Evolutionary conservation across 164 flowering plant species (phyloP), one percentile per base, ranked within the genome.

Genomic region (Nymphaea thermarum): DNA sequence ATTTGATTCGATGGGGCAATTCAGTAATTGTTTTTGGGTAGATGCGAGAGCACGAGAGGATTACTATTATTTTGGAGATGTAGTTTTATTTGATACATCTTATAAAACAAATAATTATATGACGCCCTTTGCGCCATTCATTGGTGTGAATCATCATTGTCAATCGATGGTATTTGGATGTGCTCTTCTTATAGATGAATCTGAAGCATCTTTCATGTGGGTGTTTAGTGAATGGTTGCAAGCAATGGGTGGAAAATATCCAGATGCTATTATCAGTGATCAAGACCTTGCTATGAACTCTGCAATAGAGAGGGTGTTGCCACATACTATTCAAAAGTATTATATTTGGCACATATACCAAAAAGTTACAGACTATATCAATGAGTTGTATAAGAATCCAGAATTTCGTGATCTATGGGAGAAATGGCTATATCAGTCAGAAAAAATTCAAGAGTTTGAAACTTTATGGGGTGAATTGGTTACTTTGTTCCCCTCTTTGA

Each of bases 211-310:
- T 16, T 72, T 67, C 43, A 57, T 43, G 43, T 67, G 70, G 71
- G 42, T 67, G 25, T 72, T 72, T 43, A 63, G 63, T 53, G 64
- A 51, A 11, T 67, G 70, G 70, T 8, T 72, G 41, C 15, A 25
- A 16, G 69, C 70, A 67, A 63, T 72, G 71, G 42, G 47, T 62
- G 74, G 74, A 15, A 17, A 17, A 16, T 67, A 47, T 43, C 71
- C 67, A 25, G 62, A 16, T 12, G 42, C 74, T 16, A 67, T 72
- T 25, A 72, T 72, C 43, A 72, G 67, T 42, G 64, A 67, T 57
- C 71, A 72, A 4, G 61, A 53, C 43, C 17, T 45, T 18, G 67
- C 43, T 3, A 64, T 72, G 36, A 41, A 17, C 36, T 12, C 62
- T 0, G 74, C 70, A 63, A 41, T 72, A 15, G 5, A 64, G 42